Evolutionary conservation across 2,329 filamentous ascomycete genomes (phyloP).

Genomic region (Biscogniauxia sp.): DNA sequence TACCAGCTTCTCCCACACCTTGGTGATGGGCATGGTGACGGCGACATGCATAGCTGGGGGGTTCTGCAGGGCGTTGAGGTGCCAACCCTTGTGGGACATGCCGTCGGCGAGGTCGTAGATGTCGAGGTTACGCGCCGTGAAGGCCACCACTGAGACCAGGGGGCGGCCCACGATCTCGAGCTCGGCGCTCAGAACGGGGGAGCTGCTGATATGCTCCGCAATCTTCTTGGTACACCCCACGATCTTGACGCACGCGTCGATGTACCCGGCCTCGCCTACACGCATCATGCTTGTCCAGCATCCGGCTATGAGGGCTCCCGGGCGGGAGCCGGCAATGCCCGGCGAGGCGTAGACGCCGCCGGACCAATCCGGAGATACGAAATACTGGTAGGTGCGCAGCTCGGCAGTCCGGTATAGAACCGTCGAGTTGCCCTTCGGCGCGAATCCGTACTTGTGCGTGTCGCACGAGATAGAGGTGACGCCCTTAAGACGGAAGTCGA

Average conservation of each 20-base stretch:
- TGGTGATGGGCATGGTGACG: conserved; percentile 82
- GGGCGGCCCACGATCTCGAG: conserved; percentile 81
- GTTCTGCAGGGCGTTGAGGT: conserved; percentile 89
- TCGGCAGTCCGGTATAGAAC: conserved; percentile 80
- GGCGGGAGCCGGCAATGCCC: conserved; percentile 84
- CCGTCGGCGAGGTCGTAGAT: conserved; percentile 89
- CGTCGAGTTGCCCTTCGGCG: conserved; percentile 94
- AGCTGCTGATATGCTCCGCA: conserved; percentile 67
- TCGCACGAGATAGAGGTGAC: conserved; percentile 96
- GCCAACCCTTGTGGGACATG: conserved; percentile 85
- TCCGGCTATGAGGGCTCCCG: conserved; percentile 89
- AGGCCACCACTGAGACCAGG: conserved; percentile 86
- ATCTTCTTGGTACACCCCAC: conserved; percentile 85
- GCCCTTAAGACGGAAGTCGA: conserved; percentile 91
- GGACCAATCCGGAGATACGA: conserved; percentile 90
- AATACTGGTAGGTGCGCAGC: conserved; percentile 90
- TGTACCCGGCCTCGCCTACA: conserved; percentile 83
- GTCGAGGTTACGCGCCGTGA: conserved; percentile 78
- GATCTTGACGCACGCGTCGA: conserved; percentile 82
- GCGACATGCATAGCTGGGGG: conserved; percentile 93
- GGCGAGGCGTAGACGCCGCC: conserved; percentile 96
- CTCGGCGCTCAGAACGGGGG: conserved; percentile 66
- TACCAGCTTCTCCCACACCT: conserved; percentile 76
- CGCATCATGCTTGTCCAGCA: conserved; percentile 93
- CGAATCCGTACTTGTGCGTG: conserved; percentile 98